Evolutionary conservation across 441 rosid species (phyloP).

Genomic region (Aleurites moluccanus): DNA sequence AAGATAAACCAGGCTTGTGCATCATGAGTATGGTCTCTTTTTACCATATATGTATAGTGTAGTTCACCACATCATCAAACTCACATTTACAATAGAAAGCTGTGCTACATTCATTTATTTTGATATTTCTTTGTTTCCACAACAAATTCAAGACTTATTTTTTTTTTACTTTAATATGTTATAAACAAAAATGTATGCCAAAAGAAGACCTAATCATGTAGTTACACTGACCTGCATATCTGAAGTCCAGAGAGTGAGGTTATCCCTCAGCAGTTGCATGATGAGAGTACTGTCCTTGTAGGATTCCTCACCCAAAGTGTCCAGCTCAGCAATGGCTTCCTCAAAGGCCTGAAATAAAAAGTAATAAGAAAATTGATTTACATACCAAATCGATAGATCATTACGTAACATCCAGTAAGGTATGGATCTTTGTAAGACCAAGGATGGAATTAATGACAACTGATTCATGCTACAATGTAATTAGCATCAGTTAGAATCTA

Average conservation of each 20-base stretch:
- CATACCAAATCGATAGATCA: neutral
- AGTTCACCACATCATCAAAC: too few species aligned
- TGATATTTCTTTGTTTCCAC: neutral
- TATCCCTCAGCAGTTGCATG: constrained; percentile 85
- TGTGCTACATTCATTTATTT: neutral
- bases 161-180: neutral
- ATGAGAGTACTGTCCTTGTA: constrained; percentile 94
- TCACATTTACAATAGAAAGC: neutral
- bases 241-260: constrained; percentile 91
- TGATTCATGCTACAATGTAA: neutral
- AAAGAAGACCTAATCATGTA: neutral
- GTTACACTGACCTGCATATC: constrained; percentile 64
- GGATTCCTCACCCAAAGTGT: constrained; percentile 85
- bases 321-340: constrained; percentile 88
- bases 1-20: too few species aligned
- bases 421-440: neutral
- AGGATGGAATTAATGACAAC: neutral
- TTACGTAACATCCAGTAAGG: neutral
- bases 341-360: constrained; percentile 58
- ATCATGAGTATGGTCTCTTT: too few species aligned
- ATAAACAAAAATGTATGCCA: neutral
- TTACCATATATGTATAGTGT: too few species aligned
- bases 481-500: neutral
- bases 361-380: constrained; percentile 13
- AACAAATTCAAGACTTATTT: neutral